Conservation (phyloP, 1,139 yeast genomes). For the Kluyveromyces sp. region DNA sequence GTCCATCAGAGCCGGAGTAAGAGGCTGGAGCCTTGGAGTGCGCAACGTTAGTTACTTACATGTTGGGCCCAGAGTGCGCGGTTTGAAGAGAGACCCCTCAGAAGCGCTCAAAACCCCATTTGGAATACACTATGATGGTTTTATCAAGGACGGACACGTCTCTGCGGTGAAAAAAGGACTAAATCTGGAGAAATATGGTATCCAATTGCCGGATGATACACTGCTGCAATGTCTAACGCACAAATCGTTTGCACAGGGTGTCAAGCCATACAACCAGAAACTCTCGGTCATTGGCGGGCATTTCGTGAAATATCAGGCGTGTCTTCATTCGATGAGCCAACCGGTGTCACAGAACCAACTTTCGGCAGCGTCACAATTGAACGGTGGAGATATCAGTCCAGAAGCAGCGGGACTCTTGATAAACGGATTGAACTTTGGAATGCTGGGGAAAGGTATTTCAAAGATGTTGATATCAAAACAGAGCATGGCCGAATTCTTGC, state of each 20-base stretch:
- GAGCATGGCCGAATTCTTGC: conserved; percentile 48
- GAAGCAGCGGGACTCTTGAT: conserved; percentile 31
- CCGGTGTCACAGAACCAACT: conserved; percentile 1
- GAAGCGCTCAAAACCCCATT: conserved; percentile 49
- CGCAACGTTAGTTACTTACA: conserved; percentile 36
- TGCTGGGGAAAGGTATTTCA: conserved; percentile 51
- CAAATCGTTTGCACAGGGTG: conserved; percentile 89
- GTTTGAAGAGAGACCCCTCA: conserved; percentile 69
- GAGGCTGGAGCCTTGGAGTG: conserved; percentile 3
- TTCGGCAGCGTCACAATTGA: conserved; percentile 18
- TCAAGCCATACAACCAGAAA: conserved; percentile 82
- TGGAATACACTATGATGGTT: conserved; percentile 52
- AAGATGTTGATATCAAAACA: conserved; percentile 45
- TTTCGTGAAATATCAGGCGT: conserved; percentile 53
- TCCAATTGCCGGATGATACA: conserved; percentile 30
- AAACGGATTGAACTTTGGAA: conserved; percentile 55
- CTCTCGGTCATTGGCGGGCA: conserved; percentile 73
- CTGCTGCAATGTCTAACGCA: conserved; percentile 80
- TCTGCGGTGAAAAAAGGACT: conserved; percentile 25
- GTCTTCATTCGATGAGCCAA: conserved; percentile 40
- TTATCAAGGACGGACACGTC: conserved; percentile 41
- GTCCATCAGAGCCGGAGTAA: not conserved
- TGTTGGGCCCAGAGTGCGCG: conserved; percentile 59
- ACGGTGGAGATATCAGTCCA: conserved; percentile 9
- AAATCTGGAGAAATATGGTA: conserved; percentile 30